Percentiles rank a stretch among this genome's conserved stretches.
These are phyloP conservation scores for Trichoderma pleuroti DNA, from an alignment of 2,329 filamentous ascomycete genomes.

Conservation along the genomic window DNA sequence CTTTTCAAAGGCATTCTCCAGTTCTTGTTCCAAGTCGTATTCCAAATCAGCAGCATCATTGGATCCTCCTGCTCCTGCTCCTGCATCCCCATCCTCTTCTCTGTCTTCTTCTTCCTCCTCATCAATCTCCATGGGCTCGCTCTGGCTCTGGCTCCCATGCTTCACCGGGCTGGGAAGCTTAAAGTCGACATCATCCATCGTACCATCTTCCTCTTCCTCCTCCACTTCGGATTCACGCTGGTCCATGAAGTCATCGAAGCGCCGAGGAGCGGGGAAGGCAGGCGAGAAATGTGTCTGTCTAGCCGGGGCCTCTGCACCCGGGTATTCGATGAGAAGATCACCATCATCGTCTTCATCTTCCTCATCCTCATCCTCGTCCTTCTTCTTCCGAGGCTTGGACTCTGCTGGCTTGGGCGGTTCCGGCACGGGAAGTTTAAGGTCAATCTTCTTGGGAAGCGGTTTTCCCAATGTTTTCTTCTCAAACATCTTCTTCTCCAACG, in stretches of 20 bases:
- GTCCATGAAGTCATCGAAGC: constrained; percentile 53
- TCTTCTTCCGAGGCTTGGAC: constrained; percentile 33
- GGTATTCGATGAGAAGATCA: constrained; percentile 58
- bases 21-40: constrained; percentile 47
- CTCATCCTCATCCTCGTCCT: constrained; percentile 49
- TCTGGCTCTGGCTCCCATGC: constrained; percentile 29
- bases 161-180: constrained; percentile 54
- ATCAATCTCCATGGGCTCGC: constrained; percentile 30
- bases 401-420: constrained; percentile 31
- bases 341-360: constrained; percentile 56
- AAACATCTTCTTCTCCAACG: constrained; percentile 13
- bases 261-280: constrained; percentile 44
- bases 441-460: constrained; percentile 33
- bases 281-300: constrained; percentile 46
- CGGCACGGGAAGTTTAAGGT: constrained; percentile 36
- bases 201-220: constrained; percentile 44
- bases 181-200: constrained; percentile 48
- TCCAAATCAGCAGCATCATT: constrained; percentile 29
- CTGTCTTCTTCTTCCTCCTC: constrained; percentile 27
- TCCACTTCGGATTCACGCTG: constrained; percentile 45
- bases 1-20: constrained; percentile 50
- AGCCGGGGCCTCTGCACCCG: constrained; percentile 43
- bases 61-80: constrained; percentile 24
- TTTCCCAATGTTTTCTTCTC: constrained; percentile 32
- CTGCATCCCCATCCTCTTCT: constrained; percentile 24